A percentile compares a stretch with the other conserved stretches of the same genome.
These are phyloP conservation scores for Dactylellina haptotyla DNA, from an alignment of 2,329 filamentous ascomycete species.

Conservation along the genomic window DNA sequence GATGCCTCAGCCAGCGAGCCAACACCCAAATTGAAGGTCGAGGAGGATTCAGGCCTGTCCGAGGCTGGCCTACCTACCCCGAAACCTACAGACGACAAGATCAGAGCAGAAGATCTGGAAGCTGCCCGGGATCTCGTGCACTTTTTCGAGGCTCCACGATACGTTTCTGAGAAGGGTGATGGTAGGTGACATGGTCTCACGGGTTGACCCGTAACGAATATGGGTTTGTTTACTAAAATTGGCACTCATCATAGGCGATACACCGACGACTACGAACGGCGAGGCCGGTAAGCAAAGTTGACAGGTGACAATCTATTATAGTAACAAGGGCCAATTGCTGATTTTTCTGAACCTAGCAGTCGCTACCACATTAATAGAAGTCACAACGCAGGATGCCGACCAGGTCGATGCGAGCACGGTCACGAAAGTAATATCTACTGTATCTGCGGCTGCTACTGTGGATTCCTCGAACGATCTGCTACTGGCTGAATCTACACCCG, in stretches of 20 bases:
- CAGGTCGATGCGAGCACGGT: slow-evolving; percentile 8
- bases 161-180: slow-evolving; percentile 50
- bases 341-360: slow-evolving; percentile 15
- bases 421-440: slow-evolving; percentile 22
- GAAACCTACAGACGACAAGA: slow-evolving; percentile 42
- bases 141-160: slow-evolving; percentile 50
- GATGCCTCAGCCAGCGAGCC: slow-evolving; percentile 35
- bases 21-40: slow-evolving; percentile 46
- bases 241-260: slow-evolving; percentile 16
- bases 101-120: slow-evolving; percentile 46
- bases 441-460: slow-evolving; percentile 1
- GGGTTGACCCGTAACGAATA: neutral
- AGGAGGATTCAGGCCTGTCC: slow-evolving; percentile 38
- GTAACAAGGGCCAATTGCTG: neutral
- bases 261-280: slow-evolving; percentile 3
- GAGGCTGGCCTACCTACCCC: slow-evolving; percentile 41
- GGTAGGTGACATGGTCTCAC: slow-evolving; percentile 28
- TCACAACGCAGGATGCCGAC: slow-evolving; percentile 28
- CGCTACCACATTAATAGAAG: slow-evolving; percentile 32
- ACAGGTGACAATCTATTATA: neutral
- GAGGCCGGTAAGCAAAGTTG: slow-evolving; percentile 33
- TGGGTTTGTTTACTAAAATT: slow-evolving; percentile 25
- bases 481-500: slow-evolving; percentile 13
- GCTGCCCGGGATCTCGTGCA: slow-evolving; percentile 50
- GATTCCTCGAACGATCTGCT: neutral